These are phyloP conservation scores for Aspergillus piperis DNA, from an alignment of 2,329 filamentous ascomycete genomes.

Conservation along the genomic window DNA sequence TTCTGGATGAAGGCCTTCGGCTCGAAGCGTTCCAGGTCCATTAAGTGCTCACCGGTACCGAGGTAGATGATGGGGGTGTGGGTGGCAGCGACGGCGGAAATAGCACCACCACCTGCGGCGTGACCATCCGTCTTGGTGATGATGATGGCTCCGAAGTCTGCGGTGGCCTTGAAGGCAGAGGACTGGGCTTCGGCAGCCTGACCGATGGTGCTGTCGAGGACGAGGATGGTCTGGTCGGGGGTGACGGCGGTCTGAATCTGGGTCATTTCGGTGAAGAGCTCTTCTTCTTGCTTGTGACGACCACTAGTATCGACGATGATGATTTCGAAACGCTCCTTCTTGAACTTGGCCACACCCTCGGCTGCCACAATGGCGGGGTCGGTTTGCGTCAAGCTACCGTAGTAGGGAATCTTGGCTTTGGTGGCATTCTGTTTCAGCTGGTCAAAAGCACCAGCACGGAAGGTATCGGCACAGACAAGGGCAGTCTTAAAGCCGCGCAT, in stretches of 20 bases:
- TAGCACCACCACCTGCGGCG: conserved; percentile 92
- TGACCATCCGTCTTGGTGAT: conserved; percentile 99
- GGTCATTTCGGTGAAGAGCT: conserved; percentile 95
- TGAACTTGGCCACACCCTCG: conserved; percentile 98
- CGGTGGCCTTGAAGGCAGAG: conserved; percentile 94
- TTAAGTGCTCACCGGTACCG: conserved; percentile 94
- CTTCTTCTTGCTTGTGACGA: conserved; percentile 89
- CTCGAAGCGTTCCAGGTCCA: conserved; percentile 89
- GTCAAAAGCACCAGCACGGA: conserved; percentile 96
- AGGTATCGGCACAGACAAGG: conserved; percentile 95
- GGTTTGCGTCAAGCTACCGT: conserved; percentile 92
- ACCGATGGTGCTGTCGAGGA: conserved; percentile 93
- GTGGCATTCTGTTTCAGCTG: conserved; percentile 98
- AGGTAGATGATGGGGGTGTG: conserved; percentile 97
- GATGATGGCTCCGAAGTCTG: conserved; percentile 96
- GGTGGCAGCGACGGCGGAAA: conserved; percentile 94
- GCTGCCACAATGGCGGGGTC: conserved; percentile 89
- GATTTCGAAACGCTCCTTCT: conserved; percentile 96
- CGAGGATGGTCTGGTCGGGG: conserved; percentile 97
- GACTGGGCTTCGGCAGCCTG: conserved; percentile 94
- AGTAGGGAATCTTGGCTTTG: conserved; percentile 98
- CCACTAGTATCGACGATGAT: conserved; percentile 98
- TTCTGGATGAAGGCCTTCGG: conserved; percentile 93
- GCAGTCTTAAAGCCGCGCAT: conserved; percentile 89
- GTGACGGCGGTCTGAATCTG: conserved; percentile 90